These are phyloP conservation scores for Penicillium coffeae DNA, from an alignment of 495 filamentous ascomycete species.

Conservation along the genomic window DNA sequence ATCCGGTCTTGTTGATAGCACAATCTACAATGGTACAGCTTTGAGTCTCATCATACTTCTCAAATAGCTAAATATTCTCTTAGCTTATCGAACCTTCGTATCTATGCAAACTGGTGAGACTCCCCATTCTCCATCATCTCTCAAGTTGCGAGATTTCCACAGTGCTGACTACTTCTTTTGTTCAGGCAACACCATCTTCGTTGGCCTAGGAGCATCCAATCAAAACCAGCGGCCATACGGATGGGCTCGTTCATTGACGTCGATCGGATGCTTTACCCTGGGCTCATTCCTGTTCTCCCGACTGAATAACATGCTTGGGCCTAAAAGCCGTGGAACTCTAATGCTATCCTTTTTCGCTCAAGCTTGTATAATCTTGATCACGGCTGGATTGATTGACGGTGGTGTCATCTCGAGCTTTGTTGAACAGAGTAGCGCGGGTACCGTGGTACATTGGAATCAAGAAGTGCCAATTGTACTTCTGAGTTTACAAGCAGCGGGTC, in stretches of 20 bases:
- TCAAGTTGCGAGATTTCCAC: too few species aligned
- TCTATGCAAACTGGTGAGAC: conserved; percentile 51
- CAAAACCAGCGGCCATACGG: conserved; percentile 49
- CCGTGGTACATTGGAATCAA: conserved; percentile 18
- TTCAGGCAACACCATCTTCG: conserved; percentile 58
- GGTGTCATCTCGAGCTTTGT: conserved; percentile 36
- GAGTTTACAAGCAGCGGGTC: conserved; percentile 64
- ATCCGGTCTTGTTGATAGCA: conserved; percentile 50
- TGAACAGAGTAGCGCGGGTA: conserved; percentile 1
- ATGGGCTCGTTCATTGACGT: conserved; percentile 55
- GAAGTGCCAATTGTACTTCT: conserved; percentile 55
- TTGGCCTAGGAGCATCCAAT: conserved; percentile 54
- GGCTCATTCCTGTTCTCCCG: conserved; percentile 47
- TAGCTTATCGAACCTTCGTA: conserved; percentile 53
- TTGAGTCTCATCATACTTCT: too few species aligned
- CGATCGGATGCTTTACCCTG: conserved; percentile 49
- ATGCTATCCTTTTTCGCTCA: conserved; percentile 54
- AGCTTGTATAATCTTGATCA: conserved; percentile 48
- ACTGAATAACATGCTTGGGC: conserved; percentile 25
- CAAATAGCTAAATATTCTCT: too few species aligned
- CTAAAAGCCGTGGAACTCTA: conserved; percentile 43
- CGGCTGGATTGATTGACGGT: conserved; percentile 49
- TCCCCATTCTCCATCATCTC: neutral
- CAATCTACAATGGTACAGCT: conserved; percentile 49
- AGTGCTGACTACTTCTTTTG: neutral